Conservation (phyloP, 768 basidiomycete genomes). For the Leccinum sublutescens region DNA sequence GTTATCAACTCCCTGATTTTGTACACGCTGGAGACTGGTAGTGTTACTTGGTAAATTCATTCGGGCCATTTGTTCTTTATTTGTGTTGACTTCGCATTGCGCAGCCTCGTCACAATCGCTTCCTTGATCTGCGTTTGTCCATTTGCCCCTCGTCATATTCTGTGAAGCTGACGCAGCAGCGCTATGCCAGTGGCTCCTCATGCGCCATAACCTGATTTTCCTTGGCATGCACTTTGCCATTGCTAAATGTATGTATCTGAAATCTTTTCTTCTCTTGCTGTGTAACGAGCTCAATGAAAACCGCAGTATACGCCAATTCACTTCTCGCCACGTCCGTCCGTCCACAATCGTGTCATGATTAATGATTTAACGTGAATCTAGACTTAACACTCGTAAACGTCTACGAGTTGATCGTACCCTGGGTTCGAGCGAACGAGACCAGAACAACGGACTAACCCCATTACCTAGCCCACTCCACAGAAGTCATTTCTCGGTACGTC, state of each 20-base stretch:
- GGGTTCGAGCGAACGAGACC: conserved; percentile 28
- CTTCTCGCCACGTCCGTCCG: conserved; percentile 33
- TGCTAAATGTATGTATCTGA: conserved; percentile 26
- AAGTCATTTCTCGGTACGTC: conserved; percentile 26
- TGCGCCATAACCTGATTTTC: conserved; percentile 37
- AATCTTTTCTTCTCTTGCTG: not conserved
- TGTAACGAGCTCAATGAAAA: not conserved
- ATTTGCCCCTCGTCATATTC: not conserved
- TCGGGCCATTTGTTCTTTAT: not conserved
- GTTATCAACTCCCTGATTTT: conserved; percentile 49
- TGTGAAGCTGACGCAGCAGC: not conserved
- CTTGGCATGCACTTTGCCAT: conserved; percentile 36
- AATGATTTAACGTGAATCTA: not conserved
- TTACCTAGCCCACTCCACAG: conserved; percentile 19
- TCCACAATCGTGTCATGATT: not conserved
- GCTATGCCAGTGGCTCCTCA: conserved; percentile 26
- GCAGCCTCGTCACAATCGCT: conserved; percentile 32
- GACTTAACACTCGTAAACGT: conserved; percentile 33
- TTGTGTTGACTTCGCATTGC: not conserved
- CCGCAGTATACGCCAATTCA: conserved; percentile 33
- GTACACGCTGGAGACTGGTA: conserved; percentile 53
- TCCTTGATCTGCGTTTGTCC: conserved; percentile 33
- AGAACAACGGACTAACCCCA: conserved; percentile 7
- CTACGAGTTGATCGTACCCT: conserved; percentile 23
- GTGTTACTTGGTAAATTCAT: conserved; percentile 40